Base-by-base conservation (phyloP, 2,329 filamentous ascomycete species). In the Daldinia sp. region DNA sequence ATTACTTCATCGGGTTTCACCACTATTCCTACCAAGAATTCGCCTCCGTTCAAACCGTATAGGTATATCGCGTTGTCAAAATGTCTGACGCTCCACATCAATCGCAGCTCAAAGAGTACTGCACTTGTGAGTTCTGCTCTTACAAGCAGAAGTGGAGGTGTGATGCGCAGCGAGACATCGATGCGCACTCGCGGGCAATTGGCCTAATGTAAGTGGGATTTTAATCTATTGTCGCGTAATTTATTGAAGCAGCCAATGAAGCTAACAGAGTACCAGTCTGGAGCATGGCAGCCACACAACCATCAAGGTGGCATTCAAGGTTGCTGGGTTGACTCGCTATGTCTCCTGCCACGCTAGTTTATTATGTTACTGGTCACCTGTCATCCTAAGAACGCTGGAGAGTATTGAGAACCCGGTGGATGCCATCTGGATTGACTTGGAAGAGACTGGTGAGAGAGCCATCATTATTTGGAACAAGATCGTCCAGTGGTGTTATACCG, bases 81-180 rank as follows among this genome's bases (percentile, higher is more conserved):
- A 45, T 45, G 39, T 45, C 21, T 45, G n/a, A n/a, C n/a, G 39
- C 5, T 45, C 39, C 13, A 23, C n/a, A n/a, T n/a, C n/a, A n/a
- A n/a, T n/a, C n/a, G n/a, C n/a, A 37, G 19, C 32, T 51, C 11
- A 25, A 37, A 17, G 7, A n/a, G 19, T 51, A 35, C 21, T 51
- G 48, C n/a, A 35, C 29, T 15, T 51, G 48, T 15, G 48, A 51
- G 8, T 3, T 21, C 3, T 51, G 48, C 32, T 37, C 30, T 0
- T 25, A 51, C 2, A 32, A 19, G 30, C 25, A 15, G 30, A 35
- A 37, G 32, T 5, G 21, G 23, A 13, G n/a, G 2, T 51, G 48
- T 11, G 48, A 35, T 8, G 9, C 37, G 6, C 27, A 37, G 2
- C 7, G 17, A 0, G 11, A n/a, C 29, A 92, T 0, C 3, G 30